A percentile compares a stretch with the other conserved stretches of the same genome.
Conservation (phyloP, 1,139 yeast species). For the Nakaseomyces bracarensis region DNA sequence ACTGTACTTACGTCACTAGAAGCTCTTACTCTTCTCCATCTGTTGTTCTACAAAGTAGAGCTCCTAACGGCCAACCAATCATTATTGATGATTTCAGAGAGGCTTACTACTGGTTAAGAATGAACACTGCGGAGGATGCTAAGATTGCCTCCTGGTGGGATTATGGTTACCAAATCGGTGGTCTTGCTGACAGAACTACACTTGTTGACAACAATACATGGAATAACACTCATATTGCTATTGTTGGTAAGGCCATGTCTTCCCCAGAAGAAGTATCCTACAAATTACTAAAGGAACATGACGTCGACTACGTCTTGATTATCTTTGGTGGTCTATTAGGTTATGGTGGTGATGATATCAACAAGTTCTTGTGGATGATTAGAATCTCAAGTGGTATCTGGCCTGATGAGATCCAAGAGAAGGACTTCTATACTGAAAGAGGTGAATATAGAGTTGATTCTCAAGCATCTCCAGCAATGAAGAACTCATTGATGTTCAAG, state of each 20-base stretch:
- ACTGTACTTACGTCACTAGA: slow-evolving; percentile 96
- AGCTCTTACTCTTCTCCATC: slow-evolving; percentile 97
- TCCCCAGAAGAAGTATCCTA: slow-evolving; percentile 83
- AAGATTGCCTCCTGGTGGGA: slow-evolving; percentile 99
- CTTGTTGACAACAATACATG: slow-evolving; percentile 98
- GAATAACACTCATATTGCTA: slow-evolving; percentile 99
- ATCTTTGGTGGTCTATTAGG: slow-evolving; percentile 94
- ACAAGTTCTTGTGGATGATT: slow-evolving; percentile 98
- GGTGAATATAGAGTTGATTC: slow-evolving; percentile 89
- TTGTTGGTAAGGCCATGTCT: slow-evolving; percentile 98
- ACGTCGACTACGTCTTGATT: slow-evolving; percentile 88
- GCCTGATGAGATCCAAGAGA: slow-evolving; percentile 93
- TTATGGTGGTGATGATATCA: slow-evolving; percentile 92
- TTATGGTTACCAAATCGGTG: slow-evolving; percentile 98
- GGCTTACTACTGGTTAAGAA: slow-evolving; percentile 97
- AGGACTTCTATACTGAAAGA: slow-evolving; percentile 69
- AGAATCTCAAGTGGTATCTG: slow-evolving; percentile 98
- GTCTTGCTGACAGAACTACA: slow-evolving; percentile 99
- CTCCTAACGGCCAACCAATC: slow-evolving; percentile 77
- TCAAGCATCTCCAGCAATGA: slow-evolving; percentile 77
- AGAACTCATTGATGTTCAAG: slow-evolving; percentile 85
- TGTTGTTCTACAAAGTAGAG: slow-evolving; percentile 75
- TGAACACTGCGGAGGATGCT: slow-evolving; percentile 95
- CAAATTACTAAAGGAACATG: slow-evolving; percentile 79
- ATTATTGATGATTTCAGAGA: slow-evolving; percentile 96